Base-by-base conservation (phyloP, 495 filamentous ascomycete species). In the Xylona heveae region DNA sequence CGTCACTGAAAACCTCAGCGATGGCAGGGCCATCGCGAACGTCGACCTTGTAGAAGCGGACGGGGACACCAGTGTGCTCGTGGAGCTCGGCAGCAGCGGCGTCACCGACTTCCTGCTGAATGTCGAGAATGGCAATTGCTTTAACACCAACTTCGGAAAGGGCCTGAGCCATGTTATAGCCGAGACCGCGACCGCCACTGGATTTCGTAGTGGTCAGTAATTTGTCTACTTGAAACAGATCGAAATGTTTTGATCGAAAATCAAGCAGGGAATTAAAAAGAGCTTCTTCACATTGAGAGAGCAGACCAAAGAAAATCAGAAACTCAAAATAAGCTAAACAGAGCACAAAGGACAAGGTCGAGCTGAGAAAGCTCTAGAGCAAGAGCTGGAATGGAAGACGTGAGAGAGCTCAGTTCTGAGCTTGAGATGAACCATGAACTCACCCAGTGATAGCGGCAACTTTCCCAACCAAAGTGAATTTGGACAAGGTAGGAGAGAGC, bases 41-140 rank as follows among this genome's bases (percentile, higher is more conserved):
- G 42, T 82, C 77, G 22, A 79, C 72, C 49, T 66, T 71, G 61
- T 76, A 76, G 61, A 78, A 83, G 16, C 64, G 66, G 25, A 75
- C 68, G 17, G 74, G 73, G 4, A 82, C 62, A 18, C 71, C 65
- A 21, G 72, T 68, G 50, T 70, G 63, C 40, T 64, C 55, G 49
- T 71, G 61, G 26, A 82, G 59, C 44, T 75, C 68, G 4, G 59
- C 62, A 1, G 72, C 74, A 9, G 74, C 50, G 39, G 61, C 52
- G 42, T 74, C 71, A 19, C 77, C 77, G n/a, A 76, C 60, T 15
- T 77, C 67, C 46, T 72, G 66, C 47, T 75, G 71, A 36, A 70
- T 65, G 41, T 83, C 77, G 39, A 83, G 64, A 42, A 83, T 76
- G 30, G 69, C 68, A 29, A 83, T 62, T 17, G 69, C 70, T 52